These are phyloP conservation scores for Coemansia sp. DNA, from an alignment of 192 early-diverging fungal genomes.

Conservation along the genomic window DNA sequence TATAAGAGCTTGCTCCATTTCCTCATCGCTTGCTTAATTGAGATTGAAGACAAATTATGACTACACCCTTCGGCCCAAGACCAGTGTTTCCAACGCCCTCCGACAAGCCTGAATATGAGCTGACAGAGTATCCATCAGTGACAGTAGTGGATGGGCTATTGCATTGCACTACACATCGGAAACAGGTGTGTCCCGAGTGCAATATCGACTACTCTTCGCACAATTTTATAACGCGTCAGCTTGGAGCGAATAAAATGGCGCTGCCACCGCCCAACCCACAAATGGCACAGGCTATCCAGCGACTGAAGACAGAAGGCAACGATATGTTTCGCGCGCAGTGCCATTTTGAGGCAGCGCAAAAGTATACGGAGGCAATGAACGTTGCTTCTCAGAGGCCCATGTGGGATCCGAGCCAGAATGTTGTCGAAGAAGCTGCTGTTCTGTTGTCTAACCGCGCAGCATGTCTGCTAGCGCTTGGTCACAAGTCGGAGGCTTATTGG, in stretches of 20 bases:
- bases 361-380: conserved; percentile 87
- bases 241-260: conserved; percentile 61
- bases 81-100: conserved; percentile 39
- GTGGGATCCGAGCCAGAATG: conserved; percentile 69
- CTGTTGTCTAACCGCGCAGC: conserved; percentile 67
- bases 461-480: conserved; percentile 62
- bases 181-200: conserved; percentile 65
- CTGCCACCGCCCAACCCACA: conserved; percentile 68
- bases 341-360: conserved; percentile 76
- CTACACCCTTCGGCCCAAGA: conserved; percentile 40
- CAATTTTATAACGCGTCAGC: conserved; percentile 65
- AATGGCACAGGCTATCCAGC: conserved; percentile 57
- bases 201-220: conserved; percentile 61
- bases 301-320: conserved; percentile 79
- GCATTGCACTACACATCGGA: conserved; percentile 62
- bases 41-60: not conserved
- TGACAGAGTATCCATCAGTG: conserved; percentile 9
- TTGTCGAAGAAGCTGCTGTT: conserved; percentile 64
- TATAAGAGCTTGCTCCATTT: too few species aligned
- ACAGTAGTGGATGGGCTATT: conserved; percentile 54
- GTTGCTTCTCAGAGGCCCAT: conserved; percentile 69
- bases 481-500: conserved; percentile 68
- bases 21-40: not conserved
- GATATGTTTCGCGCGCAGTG: conserved; percentile 78
- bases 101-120: conserved; percentile 11